Conservation (phyloP, 306 rosid species). For the Calophaca sinica region DNA sequence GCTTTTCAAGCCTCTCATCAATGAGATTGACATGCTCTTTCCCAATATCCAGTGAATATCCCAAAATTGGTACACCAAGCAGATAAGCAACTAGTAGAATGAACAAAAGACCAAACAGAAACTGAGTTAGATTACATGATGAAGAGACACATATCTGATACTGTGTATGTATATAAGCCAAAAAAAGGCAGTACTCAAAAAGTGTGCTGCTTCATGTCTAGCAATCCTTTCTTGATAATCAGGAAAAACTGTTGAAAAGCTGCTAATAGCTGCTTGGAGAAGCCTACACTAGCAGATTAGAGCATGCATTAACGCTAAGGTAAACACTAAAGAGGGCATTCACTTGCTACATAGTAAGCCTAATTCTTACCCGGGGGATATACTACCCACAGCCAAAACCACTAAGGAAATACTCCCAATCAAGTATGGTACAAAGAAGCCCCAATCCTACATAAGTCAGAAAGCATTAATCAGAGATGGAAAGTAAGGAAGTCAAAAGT, state of each 20-base stretch:
- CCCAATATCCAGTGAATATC: slow-evolving; percentile 90
- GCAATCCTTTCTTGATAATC: slow-evolving; percentile 94
- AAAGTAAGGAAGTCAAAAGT: slow-evolving; percentile 16
- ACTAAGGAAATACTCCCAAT: slow-evolving; percentile 87
- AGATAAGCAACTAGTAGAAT: slow-evolving; percentile 73
- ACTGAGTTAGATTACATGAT: slow-evolving; percentile 7
- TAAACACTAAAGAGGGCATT: slow-evolving; percentile 33
- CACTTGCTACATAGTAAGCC: slow-evolving; percentile 19
- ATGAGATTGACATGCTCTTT: slow-evolving; percentile 96
- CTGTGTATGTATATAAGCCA: background rate
- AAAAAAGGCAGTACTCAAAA: slow-evolving; percentile 60
- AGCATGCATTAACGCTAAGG: slow-evolving; percentile 37
- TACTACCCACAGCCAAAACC: slow-evolving; percentile 93
- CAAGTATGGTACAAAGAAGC: slow-evolving; percentile 92
- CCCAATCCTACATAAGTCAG: slow-evolving; percentile 80
- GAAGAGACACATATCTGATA: slow-evolving; percentile 26
- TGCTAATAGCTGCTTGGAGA: slow-evolving; percentile 91
- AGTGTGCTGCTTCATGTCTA: slow-evolving; percentile 96
- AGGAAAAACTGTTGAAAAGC: slow-evolving; percentile 88
- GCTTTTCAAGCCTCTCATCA: slow-evolving; percentile 82
- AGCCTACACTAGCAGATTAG: slow-evolving; percentile 66
- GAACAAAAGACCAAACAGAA: slow-evolving; percentile 38
- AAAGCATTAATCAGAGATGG: slow-evolving; percentile 44
- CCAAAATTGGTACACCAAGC: slow-evolving; percentile 87
- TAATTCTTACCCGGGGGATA: slow-evolving; percentile 80